Base-by-base conservation (phyloP, 179 eudicot species). In the Silene noctiflora region DNA sequence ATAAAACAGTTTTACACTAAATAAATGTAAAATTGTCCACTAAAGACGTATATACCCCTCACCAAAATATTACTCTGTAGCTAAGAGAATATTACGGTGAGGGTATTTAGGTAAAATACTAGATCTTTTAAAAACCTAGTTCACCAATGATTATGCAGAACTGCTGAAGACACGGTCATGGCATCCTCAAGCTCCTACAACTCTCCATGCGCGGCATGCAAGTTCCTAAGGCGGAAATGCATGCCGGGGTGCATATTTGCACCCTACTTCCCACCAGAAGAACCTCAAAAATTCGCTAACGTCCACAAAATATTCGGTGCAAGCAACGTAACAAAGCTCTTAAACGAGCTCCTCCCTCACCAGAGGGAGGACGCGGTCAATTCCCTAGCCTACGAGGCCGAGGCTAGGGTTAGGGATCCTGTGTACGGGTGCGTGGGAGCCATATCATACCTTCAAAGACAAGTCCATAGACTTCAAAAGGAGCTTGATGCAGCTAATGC, bases 301-400 rank as follows among this genome's bases (percentile, higher is more conserved):
- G 91, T 91, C 3, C 96, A 91, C 88, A 91, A 91, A 67, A 85
- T 91, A 79, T 91, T 89, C 75, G 96, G 96, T 0, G 96, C 96
- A 0, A 91, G 93, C 83, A 89, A 91, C 60, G 93, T 91, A 1
- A 81, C 91, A 0, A 91, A 91, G 85, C 87, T 88, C 71, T 89
- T 91, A 53, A 88, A 88, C 77, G 96, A 91, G 25, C 87, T 91
- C 71, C 90, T 78, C 24, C 91, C 93, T 4, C 89, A 91, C 65
- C 96, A 91, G 51, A 74, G 96, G 14, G 89, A 88, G 27, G 93
- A 89, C 60, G 93, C 96, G 0, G 96, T 89, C 14, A 85, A 84
- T 73, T 91, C 96, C 68, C 78, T 91, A 1, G 96, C 96, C 44
- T 91, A 91, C 21, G 96, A 91, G 46, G 96, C 96, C 2, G 96